Conservation (phyloP, 1,139 yeast genomes). For the Arxiozyma telluris region DNA sequence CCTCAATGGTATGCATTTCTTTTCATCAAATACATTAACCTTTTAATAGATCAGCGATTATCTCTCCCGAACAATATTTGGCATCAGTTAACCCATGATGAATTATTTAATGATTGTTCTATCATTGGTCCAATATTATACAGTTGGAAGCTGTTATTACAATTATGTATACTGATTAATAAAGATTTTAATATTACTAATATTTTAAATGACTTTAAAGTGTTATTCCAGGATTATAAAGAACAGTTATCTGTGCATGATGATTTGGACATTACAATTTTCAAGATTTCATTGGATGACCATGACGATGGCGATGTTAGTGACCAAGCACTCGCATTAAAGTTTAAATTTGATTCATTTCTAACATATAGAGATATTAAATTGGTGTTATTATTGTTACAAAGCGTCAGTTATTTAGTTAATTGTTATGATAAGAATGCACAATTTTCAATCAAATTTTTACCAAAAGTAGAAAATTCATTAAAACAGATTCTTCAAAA, state of each 20-base stretch:
- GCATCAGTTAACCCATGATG: slow-evolving; percentile 6
- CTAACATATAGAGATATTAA: slow-evolving; percentile 24
- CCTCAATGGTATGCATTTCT: slow-evolving; percentile 7
- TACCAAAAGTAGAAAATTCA: slow-evolving; percentile 22
- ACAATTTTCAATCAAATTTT: slow-evolving; percentile 24
- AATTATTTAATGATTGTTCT: slow-evolving; percentile 1
- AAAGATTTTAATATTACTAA: slow-evolving; percentile 24
- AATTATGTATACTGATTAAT: slow-evolving; percentile 17
- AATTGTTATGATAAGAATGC: slow-evolving; percentile 27
- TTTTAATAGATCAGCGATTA: slow-evolving; percentile 13
- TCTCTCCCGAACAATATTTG: slow-evolving; percentile 8
- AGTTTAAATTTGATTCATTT: slow-evolving; percentile 13
- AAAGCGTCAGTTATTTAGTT: slow-evolving; percentile 28
- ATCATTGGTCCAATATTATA: slow-evolving; percentile 10
- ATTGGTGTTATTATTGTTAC: slow-evolving; percentile 23
- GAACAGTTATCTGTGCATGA: slow-evolving; percentile 7
- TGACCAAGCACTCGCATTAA: slow-evolving; percentile 2
- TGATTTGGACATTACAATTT: background rate
- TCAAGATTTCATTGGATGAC: slow-evolving; percentile 1
- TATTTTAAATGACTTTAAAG: slow-evolving; percentile 21
- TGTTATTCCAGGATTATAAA: slow-evolving; percentile 19
- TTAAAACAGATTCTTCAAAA: background rate
- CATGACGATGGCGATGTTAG: background rate
- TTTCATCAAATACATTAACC: slow-evolving; percentile 5
- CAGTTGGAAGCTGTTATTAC: slow-evolving; percentile 22